These are phyloP conservation scores for Glycine soja DNA, from an alignment of 306 rosid species.

Conservation along the genomic window DNA sequence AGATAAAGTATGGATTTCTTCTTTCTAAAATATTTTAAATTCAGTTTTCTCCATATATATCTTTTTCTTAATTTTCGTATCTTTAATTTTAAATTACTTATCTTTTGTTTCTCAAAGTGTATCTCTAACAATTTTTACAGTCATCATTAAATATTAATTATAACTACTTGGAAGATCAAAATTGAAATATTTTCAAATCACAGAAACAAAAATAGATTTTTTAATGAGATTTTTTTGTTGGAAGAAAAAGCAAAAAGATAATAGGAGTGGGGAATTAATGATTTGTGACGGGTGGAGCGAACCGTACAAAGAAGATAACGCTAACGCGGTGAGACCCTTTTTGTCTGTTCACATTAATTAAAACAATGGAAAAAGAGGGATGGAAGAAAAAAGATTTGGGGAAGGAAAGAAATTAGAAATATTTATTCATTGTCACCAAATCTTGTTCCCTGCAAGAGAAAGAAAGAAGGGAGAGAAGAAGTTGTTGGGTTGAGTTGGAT, in stretches of 20 bases:
- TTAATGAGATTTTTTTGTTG: no score
- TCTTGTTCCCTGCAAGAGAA: not conserved
- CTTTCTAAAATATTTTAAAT: no score
- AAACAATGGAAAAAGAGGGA: not conserved
- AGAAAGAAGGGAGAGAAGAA: not conserved
- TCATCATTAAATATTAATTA: no score
- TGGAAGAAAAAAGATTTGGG: slow-evolving; percentile 4
- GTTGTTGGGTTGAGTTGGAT: slow-evolving; percentile 17
- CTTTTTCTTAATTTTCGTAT: no score
- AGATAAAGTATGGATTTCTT: no score
- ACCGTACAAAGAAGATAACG: slow-evolving; percentile 39
- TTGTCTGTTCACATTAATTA: slow-evolving; percentile 31
- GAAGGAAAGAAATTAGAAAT: not conserved
- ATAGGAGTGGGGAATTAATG: not conserved
- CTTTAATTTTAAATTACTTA: no score
- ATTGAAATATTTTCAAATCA: no score
- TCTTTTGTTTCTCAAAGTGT: no score
- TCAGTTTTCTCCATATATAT: no score
- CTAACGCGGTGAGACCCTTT: slow-evolving; percentile 25
- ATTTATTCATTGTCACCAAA: not conserved
- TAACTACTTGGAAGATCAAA: no score
- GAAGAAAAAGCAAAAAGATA: not conserved
- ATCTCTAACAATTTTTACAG: no score
- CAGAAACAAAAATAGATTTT: no score
- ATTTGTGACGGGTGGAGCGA: slow-evolving; percentile 27